Evolutionary conservation across 1,284 basidiomycete genomes (phyloP).

Genomic region (Psilocybe mexicana): DNA sequence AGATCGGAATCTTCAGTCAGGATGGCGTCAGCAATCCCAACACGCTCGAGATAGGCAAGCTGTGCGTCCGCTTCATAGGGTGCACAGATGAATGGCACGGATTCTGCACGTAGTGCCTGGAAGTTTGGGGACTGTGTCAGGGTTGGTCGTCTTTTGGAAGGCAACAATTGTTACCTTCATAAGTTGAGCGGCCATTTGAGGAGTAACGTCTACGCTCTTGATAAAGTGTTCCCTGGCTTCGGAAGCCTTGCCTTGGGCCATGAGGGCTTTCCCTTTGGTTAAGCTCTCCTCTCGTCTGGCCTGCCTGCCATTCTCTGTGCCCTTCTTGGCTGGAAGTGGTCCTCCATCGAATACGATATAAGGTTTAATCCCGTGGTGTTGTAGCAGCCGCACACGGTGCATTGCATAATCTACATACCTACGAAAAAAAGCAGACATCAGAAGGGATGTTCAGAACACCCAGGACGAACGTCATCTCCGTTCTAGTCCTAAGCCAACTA

Average conservation of each 20-base stretch:
- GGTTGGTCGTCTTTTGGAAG: too few species aligned
- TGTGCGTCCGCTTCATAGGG: conserved; percentile 99
- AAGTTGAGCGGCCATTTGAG: conserved; percentile 95
- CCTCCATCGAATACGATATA: conserved; percentile 98
- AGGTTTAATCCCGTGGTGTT: conserved; percentile 83
- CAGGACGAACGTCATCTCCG: not conserved
- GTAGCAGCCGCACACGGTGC: conserved; percentile 85
- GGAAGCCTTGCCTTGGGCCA: conserved; percentile 73
- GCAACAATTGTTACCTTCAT: conserved; percentile 71
- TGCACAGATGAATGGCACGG: conserved; percentile 87
- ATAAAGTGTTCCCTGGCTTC: conserved; percentile 89
- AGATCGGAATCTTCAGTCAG: conserved; percentile 99
- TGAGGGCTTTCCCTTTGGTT: conserved; percentile 70
- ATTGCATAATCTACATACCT: conserved; percentile 98
- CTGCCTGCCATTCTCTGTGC: conserved; percentile 84
- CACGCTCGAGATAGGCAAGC: conserved; percentile 87
- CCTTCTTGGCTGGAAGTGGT: conserved; percentile 90
- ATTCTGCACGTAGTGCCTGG: conserved; percentile 81
- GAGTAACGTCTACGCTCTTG: conserved; percentile 94
- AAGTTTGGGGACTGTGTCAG: too few species aligned
- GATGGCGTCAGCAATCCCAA: conserved; percentile 86
- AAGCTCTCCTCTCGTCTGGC: conserved; percentile 68
- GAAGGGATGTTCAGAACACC: not conserved
- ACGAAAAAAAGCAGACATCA: conserved; percentile 4
- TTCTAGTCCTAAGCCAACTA: not conserved